A percentile compares a stretch with the other conserved stretches of the same genome.
Conservation (phyloP, 192 early-diverging fungal species). For the Coemansia sp. region DNA sequence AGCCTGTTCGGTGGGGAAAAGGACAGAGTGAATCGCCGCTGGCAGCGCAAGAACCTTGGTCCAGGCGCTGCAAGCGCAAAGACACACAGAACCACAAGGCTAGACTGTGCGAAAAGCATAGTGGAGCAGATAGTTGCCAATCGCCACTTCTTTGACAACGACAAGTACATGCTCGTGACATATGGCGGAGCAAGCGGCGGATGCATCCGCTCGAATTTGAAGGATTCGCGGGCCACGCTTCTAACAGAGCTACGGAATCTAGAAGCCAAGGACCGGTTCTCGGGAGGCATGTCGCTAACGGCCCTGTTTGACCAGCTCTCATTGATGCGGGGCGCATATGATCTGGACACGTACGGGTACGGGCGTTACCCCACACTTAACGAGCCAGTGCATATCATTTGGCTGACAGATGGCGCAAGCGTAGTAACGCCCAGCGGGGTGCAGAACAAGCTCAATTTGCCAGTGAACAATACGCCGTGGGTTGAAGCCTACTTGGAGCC, state of each 20-base stretch:
- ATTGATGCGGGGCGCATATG: conserved; percentile 61
- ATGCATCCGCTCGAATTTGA: conserved; percentile 49
- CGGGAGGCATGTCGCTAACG: conserved; percentile 65
- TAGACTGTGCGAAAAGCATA: conserved; percentile 74
- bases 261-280: conserved; percentile 65
- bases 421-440: conserved; percentile 54
- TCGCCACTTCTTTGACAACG: conserved; percentile 58
- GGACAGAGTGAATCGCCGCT: conserved; percentile 38
- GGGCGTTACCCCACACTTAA: conserved; percentile 67
- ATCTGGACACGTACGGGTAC: conserved; percentile 68
- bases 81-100: conserved; percentile 35
- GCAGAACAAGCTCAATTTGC: conserved; percentile 67
- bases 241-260: conserved; percentile 65
- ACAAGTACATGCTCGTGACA: conserved; percentile 76
- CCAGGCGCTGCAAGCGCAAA: background rate
- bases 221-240: conserved; percentile 57
- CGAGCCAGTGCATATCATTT: conserved; percentile 70
- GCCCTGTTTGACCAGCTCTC: conserved; percentile 71
- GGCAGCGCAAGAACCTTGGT: conserved; percentile 41
- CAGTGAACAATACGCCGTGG: conserved; percentile 61
- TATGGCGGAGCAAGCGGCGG: conserved; percentile 56
- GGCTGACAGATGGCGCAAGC: conserved; percentile 76
- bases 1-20: conserved; percentile 38
- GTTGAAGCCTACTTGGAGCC: conserved; percentile 71
- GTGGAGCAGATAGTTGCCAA: conserved; percentile 71